Evolutionary conservation across 208 protist species (phyloP), one percentile per base, ranked within the genome.

Genomic region (Leptomonas pyrrhocoris): DNA sequence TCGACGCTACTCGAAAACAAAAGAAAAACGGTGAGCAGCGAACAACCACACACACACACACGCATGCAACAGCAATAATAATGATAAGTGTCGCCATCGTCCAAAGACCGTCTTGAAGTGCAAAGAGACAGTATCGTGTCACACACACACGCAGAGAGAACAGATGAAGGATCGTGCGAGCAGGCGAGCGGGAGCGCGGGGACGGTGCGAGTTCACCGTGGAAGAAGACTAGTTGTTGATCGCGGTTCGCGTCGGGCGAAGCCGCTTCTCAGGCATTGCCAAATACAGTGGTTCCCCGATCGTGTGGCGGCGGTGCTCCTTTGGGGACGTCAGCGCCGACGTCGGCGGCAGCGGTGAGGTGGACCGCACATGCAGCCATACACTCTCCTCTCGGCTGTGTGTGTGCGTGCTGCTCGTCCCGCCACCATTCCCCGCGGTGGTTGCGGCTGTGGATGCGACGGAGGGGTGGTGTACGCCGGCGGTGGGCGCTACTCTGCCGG

Each of bases 231-330:
- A 69, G 38, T 8, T 56, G n/a, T 55, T 23, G 11, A 40, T 19
- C 21, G 59, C 23, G 16, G 31, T 54, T 38, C 58, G 53, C 30
- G 68, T 46, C 18, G 53, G n/a, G 21, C 43, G 68, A 15, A 48
- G 9, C 11, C 23, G 60, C n/a, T 38, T 23, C 9, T 60, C 68
- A 8, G 50, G 19, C 6, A 68, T 9, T 9, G 60, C 16, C 18
- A 36, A 38, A 19, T 30, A 45, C 36, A 42, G 45, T 5, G 42
- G 62, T n/a, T 54, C 48, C 2, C 71, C 46, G 15, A 76, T 64
- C 18, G 55, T 69, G 62, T 69, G 71, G 0, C 71, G 71, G 7
- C 62, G 71, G 1, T 30, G 62, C 36, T 31, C 46, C n/a, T 68
- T 7, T 12, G 58, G 38, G 25, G 45, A 40, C 58, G 45, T 23